Base-by-base conservation (phyloP, 225 moss, liverwort and hornwort genomes). In the Thuidium tamariscinum region DNA sequence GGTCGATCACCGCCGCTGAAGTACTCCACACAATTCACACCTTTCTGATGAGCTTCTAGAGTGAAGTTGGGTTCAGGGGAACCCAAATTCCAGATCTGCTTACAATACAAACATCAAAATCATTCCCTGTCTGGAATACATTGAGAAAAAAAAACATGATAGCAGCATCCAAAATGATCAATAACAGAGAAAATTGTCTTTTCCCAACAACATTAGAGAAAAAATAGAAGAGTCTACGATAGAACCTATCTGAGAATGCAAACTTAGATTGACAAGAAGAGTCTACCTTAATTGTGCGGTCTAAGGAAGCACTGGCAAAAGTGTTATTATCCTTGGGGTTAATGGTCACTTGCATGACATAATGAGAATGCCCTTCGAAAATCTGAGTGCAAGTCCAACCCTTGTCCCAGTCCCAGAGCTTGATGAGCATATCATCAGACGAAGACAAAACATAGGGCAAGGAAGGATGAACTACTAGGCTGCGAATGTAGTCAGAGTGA, bases 341-440 rank as follows among this genome's bases (percentile, higher is more conserved):
- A 79, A 97, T 91, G 39, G 94, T 95, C 83, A 97, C 95, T 95
- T 97, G 96, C 96, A 97, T 97, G 74, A 97, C 96, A 85, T 97
- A 97, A 90, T 97, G 96, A 32, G 96, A 97, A 87, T 97, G 96
- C 36, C 96, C 96, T 89, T 97, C 96, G 81, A 97, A 97, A 25
- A 97, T 95, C 71, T 97, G 96, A 81, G 95, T 95, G 87, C 96
- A 97, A 51, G 88, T 92, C 96, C 96, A 97, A 76, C 92, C 94
- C 81, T 97, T 95, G 39, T 97, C 96, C 96, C 96, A 97, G 79
- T 97, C 96, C 96, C 96, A 97, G 29, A 97, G 95, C 91, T 97
- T 97, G 81, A 97, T 95, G 42, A 97, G 96, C 96, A 97, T 97
- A 76, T 97, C 96, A 90, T 97, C 96, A 77, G 96, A 97, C 37